A percentile compares a stretch with the other conserved stretches of the same genome.
Conservation (phyloP, 2,329 filamentous ascomycete genomes). For the Incumbomyces lentus region DNA sequence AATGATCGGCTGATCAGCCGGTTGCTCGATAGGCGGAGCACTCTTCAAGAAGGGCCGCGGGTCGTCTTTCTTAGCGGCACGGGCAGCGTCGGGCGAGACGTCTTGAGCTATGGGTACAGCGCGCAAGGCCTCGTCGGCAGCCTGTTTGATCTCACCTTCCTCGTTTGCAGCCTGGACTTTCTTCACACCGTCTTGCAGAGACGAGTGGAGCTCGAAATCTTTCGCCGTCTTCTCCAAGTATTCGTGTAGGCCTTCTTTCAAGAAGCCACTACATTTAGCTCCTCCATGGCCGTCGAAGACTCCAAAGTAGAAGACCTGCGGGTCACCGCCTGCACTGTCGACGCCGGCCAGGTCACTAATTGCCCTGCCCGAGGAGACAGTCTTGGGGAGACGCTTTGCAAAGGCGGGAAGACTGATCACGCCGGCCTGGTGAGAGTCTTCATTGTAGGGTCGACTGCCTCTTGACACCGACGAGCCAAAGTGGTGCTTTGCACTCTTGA, state of each 20-base stretch:
- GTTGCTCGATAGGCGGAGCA: slow-evolving; percentile 40
- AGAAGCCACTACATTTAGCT: slow-evolving; percentile 73
- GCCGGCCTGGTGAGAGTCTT: slow-evolving; percentile 88
- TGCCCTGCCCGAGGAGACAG: slow-evolving; percentile 34
- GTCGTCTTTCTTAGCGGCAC: slow-evolving; percentile 25
- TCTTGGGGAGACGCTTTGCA: slow-evolving; percentile 67
- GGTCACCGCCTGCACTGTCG: slow-evolving; percentile 69
- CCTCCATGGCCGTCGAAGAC: slow-evolving; percentile 96
- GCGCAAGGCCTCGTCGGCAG: slow-evolving; percentile 12
- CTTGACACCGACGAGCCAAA: slow-evolving; percentile 72
- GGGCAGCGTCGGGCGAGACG: slow-evolving; percentile 2
- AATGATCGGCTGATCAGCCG: slow-evolving; percentile 50
- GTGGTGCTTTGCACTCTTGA: slow-evolving; percentile 91
- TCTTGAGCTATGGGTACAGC: slow-evolving; percentile 10
- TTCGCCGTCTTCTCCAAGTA: slow-evolving; percentile 77
- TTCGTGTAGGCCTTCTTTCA: slow-evolving; percentile 71
- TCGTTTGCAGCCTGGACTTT: slow-evolving; percentile 8
- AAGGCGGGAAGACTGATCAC: slow-evolving; percentile 91
- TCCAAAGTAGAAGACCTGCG: slow-evolving; percentile 94
- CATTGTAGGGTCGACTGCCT: slow-evolving; percentile 78
- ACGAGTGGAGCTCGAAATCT: slow-evolving; percentile 69
- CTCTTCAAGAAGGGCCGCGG: slow-evolving; percentile 8
- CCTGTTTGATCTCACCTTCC: slow-evolving; percentile 9
- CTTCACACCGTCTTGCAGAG: slow-evolving; percentile 41
- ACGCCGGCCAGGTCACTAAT: slow-evolving; percentile 44